These are phyloP conservation scores for Inosperma sp. DNA, from an alignment of 768 basidiomycete species.

Conservation along the genomic window DNA sequence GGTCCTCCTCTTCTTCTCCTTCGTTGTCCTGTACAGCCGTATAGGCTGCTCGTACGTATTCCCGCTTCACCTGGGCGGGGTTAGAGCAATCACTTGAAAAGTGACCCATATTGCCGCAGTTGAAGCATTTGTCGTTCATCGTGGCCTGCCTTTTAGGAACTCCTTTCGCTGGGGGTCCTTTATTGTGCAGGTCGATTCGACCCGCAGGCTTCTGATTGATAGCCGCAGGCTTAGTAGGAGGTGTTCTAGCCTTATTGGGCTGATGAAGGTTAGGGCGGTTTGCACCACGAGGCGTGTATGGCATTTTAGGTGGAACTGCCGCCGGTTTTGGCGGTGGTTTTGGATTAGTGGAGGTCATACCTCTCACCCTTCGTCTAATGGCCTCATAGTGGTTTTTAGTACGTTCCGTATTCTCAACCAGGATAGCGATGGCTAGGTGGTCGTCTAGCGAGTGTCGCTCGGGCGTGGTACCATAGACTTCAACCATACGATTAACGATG, in stretches of 20 bases:
- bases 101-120: conserved; percentile 6
- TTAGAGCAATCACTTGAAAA: not conserved
- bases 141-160: not conserved
- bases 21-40: not conserved
- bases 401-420: not conserved
- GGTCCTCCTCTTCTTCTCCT: not conserved
- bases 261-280: no score
- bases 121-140: not conserved
- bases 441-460: conserved; percentile 11
- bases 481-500: not conserved
- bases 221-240: no score
- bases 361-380: no score
- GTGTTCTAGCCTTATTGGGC: no score
- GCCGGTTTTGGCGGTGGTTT: no score
- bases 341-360: no score
- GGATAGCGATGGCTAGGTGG: conserved; percentile 5
- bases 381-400: not conserved
- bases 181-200: no score
- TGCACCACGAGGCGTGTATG: no score
- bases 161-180: no score
- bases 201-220: no score
- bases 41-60: conserved; percentile 2
- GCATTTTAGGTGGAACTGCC: not conserved
- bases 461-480: not conserved
- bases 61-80: not conserved